Evolutionary conservation across 805 yeast genomes (phyloP), one percentile per base, ranked within the genome.

Genomic region (Yarrowia sp.): DNA sequence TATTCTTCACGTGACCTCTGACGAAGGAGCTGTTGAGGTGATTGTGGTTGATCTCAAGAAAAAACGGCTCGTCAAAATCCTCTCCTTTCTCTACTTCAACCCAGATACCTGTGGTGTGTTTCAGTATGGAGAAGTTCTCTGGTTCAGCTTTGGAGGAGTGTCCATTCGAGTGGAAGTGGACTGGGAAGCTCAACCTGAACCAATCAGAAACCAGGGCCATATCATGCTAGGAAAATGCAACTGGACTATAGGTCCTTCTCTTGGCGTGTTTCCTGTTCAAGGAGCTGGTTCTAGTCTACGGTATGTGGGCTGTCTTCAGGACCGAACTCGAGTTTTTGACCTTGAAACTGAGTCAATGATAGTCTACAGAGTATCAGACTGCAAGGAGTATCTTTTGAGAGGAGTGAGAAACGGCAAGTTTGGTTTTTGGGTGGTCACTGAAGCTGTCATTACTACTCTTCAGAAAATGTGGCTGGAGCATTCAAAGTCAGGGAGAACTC

Each of bases 111-210:
- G 22, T 31, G 44, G 44, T n/a, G 60, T 51, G n/a, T 51, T 51
- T 18, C 60, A 51, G 11, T 51, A 28, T 15, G 60, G 44, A 28
- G 60, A 39, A 6, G 15, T n/a, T 0, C 35, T 51, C 15, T 51
- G 60, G 60, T 38, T 22, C 11, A 22, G 43, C 14, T 31, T 51
- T 22, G 60, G 60, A 51, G 60, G 36, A n/a, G 60, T 51, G 10
- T 51, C 60, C 2, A 36, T 51, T n/a, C 18, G 44, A 1, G 60
- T 51, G 9, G 44, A 8, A 3, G 60, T 51, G 2, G 60, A 51
- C 10, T 51, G 60, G 60, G 18, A 51, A 1, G 22, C 38, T 35
- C 13, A 9, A 3, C 18, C 44, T 6, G 18, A 41, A 14, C 60
- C n/a, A 8, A 38, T 3, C 33, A 28, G 13, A 22, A 22, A 22